A percentile compares a stretch with the other conserved stretches of the same genome.
Evolutionary conservation across 768 basidiomycete species (phyloP).

Genomic region (Cystobasidium ongulense): DNA sequence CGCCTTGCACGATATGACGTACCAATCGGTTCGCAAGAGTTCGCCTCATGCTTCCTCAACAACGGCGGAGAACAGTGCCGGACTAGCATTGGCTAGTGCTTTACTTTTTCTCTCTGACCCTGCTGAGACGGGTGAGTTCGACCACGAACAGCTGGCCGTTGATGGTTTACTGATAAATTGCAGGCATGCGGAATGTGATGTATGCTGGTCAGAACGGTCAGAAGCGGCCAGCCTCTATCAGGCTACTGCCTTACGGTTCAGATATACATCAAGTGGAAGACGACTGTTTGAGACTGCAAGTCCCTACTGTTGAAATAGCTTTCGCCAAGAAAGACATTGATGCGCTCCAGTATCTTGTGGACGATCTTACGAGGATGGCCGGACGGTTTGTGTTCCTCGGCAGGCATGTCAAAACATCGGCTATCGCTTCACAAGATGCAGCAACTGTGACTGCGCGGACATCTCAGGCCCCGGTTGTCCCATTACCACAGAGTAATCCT

Average conservation of each 20-base stretch:
- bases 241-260: no score
- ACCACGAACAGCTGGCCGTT: not conserved
- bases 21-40: no score
- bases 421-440: no score
- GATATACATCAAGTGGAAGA: not conserved
- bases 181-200: not conserved
- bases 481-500: no score
- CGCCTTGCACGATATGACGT: not conserved
- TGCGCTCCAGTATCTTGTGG: slow-evolving; percentile 74
- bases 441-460: no score
- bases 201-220: no score
- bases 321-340: slow-evolving; percentile 63
- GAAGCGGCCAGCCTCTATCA: not conserved
- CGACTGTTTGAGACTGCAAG: not conserved
- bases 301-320: not conserved
- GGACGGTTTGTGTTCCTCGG: not conserved
- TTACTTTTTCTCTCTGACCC: not conserved
- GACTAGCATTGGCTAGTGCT: not conserved
- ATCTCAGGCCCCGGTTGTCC: no score
- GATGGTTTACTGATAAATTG: not conserved
- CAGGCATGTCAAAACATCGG: no score
- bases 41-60: no score
- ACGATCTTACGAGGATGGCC: slow-evolving; percentile 51
- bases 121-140: not conserved
- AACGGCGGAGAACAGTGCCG: no score